Percentiles rank a stretch among this genome's conserved stretches.
These are phyloP conservation scores for Neoscytalidium dimidiatum DNA, from an alignment of 2,329 filamentous ascomycete species.

Conservation along the genomic window DNA sequence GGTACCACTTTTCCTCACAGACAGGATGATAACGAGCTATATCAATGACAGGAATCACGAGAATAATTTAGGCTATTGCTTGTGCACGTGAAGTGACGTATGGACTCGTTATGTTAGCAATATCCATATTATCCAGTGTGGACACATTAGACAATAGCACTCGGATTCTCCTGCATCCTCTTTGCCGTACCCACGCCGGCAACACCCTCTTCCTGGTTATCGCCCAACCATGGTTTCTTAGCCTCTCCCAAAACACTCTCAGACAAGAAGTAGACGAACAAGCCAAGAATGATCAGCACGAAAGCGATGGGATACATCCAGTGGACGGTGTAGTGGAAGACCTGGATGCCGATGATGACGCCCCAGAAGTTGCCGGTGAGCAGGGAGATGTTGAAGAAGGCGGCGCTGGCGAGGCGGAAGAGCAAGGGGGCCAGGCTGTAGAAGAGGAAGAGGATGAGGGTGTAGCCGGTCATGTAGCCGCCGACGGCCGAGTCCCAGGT, in stretches of 20 bases:
- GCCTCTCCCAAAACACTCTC: slow-evolving; percentile 82
- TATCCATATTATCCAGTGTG: neutral
- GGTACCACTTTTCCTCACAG: neutral
- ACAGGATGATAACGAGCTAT: neutral
- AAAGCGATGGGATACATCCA: slow-evolving; percentile 96
- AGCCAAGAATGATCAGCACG: slow-evolving; percentile 82
- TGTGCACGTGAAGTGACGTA: neutral
- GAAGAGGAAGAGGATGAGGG: slow-evolving; percentile 78
- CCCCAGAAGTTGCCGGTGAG: slow-evolving; percentile 98
- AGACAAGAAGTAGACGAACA: slow-evolving; percentile 84
- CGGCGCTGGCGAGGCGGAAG: slow-evolving; percentile 85
- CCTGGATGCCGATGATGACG: slow-evolving; percentile 83
- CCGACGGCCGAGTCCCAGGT: slow-evolving; percentile 57
- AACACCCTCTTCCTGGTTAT: slow-evolving; percentile 79
- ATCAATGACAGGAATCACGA: neutral
- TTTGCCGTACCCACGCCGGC: slow-evolving; percentile 84
- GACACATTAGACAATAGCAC: slow-evolving; percentile 36
- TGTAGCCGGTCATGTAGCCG: slow-evolving; percentile 89
- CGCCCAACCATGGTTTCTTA: slow-evolving; percentile 92
- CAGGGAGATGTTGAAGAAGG: slow-evolving; percentile 95
- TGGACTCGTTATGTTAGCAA: neutral
- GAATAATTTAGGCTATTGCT: too few species aligned
- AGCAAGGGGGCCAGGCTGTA: slow-evolving; percentile 86
- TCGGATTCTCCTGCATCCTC: slow-evolving; percentile 53
- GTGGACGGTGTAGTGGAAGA: slow-evolving; percentile 79